Conservation (phyloP, 768 basidiomycete species). For the Tricholoma terreum region DNA sequence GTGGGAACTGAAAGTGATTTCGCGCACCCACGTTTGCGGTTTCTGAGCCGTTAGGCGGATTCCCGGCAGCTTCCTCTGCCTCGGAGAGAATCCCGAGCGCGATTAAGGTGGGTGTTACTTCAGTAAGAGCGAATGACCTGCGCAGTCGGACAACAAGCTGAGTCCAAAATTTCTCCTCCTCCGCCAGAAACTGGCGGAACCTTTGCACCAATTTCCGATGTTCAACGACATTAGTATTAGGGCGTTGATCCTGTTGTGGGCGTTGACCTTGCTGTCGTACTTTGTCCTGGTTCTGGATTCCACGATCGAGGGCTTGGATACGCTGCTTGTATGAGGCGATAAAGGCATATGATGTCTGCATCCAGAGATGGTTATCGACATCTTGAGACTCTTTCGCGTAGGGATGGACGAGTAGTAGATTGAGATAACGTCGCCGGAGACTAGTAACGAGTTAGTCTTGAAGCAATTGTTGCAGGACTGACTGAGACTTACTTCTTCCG, state of each 20-base stretch:
- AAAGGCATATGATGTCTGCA: conserved; percentile 86
- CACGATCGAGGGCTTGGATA: conserved; percentile 63
- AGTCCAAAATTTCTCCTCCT: conserved; percentile 92
- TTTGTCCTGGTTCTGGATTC: conserved; percentile 41
- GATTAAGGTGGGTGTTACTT: conserved; percentile 55
- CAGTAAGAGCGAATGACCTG: conserved; percentile 65
- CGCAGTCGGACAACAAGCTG: conserved; percentile 74
- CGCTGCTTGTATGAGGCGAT: conserved; percentile 81
- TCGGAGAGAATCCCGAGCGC: conserved; percentile 52
- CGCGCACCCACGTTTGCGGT: conserved; percentile 35
- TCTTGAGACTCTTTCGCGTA: conserved; percentile 73
- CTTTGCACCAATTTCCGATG: conserved; percentile 82
- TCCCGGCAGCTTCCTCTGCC: conserved; percentile 29
- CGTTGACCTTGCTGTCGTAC: conserved; percentile 25
- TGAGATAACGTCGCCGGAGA: conserved; percentile 67
- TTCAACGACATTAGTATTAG: conserved; percentile 51
- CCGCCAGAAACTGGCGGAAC: conserved; percentile 85
- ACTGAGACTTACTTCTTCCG: conserved; percentile 70
- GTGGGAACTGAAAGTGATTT: conserved; percentile 63
- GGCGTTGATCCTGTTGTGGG: conserved; percentile 46
- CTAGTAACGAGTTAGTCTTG: conserved; percentile 33
- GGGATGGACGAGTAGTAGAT: conserved; percentile 65
- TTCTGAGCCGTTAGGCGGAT: conserved; percentile 16
- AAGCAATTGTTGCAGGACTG: conserved; percentile 6
- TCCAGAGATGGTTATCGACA: conserved; percentile 84